Evolutionary conservation across 495 filamentous ascomycete species (phyloP).

Genomic region (Penicillium paradoxum): DNA sequence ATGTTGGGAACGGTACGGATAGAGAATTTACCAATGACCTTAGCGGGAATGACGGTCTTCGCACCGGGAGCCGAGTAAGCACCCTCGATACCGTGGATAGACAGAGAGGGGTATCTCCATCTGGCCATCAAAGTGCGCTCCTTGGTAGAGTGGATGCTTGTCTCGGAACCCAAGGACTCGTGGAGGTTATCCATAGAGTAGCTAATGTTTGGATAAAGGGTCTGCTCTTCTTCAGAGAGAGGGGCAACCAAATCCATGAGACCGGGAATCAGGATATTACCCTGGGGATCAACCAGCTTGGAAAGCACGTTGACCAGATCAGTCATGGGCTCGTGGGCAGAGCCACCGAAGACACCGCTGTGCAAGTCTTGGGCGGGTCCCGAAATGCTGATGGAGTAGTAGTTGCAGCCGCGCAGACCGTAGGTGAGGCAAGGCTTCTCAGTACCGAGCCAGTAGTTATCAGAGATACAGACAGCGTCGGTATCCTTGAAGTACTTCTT

Average conservation of each 20-base stretch:
- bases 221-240: slow-evolving; percentile 76
- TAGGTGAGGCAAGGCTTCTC: slow-evolving; percentile 98
- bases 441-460: slow-evolving; percentile 99
- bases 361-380: slow-evolving; percentile 93
- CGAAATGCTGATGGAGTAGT: slow-evolving; percentile 83
- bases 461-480: slow-evolving; percentile 96
- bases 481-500: slow-evolving; percentile 90
- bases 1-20: slow-evolving; percentile 97
- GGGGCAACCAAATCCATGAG: slow-evolving; percentile 88
- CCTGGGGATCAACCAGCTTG: slow-evolving; percentile 79
- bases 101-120: slow-evolving; percentile 91
- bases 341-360: slow-evolving; percentile 93
- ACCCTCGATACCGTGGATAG: slow-evolving; percentile 94
- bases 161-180: slow-evolving; percentile 81
- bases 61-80: slow-evolving; percentile 90
- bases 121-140: slow-evolving; percentile 88
- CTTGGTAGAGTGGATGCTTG: slow-evolving; percentile 77
- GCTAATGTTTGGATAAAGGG: slow-evolving; percentile 76
- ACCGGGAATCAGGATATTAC: slow-evolving; percentile 85
- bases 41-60: slow-evolving; percentile 98
- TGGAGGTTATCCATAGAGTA: slow-evolving; percentile 96
- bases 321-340: slow-evolving; percentile 97
- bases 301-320: slow-evolving; percentile 78
- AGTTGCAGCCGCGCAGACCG: slow-evolving; percentile 94
- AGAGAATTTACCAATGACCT: slow-evolving; percentile 96